Evolutionary conservation across 148 eudicot genomes (phyloP), one percentile per base, ranked within the genome.

Genomic region (Dianthus caryophyllus): DNA sequence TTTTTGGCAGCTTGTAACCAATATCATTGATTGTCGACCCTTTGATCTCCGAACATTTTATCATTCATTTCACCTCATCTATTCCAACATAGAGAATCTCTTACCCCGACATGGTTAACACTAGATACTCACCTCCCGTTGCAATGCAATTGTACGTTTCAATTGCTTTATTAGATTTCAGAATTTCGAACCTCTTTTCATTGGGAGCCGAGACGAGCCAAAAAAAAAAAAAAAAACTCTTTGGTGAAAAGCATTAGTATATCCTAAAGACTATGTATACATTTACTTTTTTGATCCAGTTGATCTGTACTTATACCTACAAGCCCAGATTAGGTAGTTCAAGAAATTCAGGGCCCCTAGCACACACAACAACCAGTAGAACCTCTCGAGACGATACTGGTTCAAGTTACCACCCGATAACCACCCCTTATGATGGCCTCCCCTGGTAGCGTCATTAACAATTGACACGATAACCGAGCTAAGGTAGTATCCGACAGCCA

Each of bases 401-500:
- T 88, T 88, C 74, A 89, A 30, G 60, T 74, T 86, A 0, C 47
- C 56, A 4, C 92, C 92, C 0, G 81, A 64, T 0, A 87, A 76
- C 96, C 96, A 89, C 10, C 78, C 76, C 46, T 66, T 50, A 38
- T 74, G 81, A 33, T 26, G 56, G 0, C 77, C 64, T 27, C 33
- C 43, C 0, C 83, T 73, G 0, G 92, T 81, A 15, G 69, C 85
- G 6, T 65, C 58, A 41, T 89, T 87, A 0, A 85, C 90, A 21
- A 89, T 25, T 0, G 85, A 73, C 20, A 87, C 85, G 1, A 87
- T 80, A 15, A 81, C 84, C 0, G 89, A 76, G 76, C 96, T 89
- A 7, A 89, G 81, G 50, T 84, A 89, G 57, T 84, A 89, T 2
- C 92, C 92, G 13, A 87, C 20, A 0, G 96, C 96, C 61, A 87